Evolutionary conservation across 192 early-diverging fungal genomes (phyloP).

Genomic region (Coemansia sp.): DNA sequence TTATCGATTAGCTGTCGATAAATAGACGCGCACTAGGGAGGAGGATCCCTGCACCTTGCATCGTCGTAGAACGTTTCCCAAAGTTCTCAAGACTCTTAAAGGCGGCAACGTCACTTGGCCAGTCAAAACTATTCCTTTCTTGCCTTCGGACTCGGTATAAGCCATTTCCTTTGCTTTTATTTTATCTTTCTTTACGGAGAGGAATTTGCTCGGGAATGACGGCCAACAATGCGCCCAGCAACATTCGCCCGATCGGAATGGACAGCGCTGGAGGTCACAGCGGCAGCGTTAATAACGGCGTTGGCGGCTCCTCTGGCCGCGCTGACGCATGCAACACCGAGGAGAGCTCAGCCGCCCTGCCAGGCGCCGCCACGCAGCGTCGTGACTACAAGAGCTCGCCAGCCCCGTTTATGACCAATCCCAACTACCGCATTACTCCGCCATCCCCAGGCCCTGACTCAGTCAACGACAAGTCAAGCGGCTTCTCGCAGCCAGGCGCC

Average conservation of each 20-base stretch:
- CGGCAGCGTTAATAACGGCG: background rate
- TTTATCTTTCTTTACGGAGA: constrained; percentile 2
- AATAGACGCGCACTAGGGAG: background rate
- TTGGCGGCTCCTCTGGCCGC: background rate
- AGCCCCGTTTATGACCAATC: constrained; percentile 49
- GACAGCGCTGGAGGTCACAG: constrained; percentile 9
- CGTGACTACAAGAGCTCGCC: constrained; percentile 15
- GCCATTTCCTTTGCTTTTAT: background rate
- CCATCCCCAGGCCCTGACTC: constrained; percentile 17
- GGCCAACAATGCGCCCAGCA: constrained; percentile 13
- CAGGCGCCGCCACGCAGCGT: constrained; percentile 4
- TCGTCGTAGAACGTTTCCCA: constrained; percentile 11
- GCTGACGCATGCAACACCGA: background rate
- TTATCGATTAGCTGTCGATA: background rate
- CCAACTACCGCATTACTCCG: constrained; percentile 53
- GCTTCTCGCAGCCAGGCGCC: background rate
- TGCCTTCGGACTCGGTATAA: background rate
- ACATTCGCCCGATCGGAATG: constrained; percentile 26
- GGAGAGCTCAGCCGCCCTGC: constrained; percentile 12
- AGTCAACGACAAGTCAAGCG: constrained; percentile 5
- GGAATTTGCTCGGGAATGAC: constrained; percentile 17
- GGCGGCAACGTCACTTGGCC: background rate
- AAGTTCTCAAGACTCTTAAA: background rate
- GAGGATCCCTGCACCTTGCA: background rate
- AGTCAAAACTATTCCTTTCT: background rate